Evolutionary conservation across 208 protist genomes (phyloP).

Genomic region (Trypanosoma brucei): DNA sequence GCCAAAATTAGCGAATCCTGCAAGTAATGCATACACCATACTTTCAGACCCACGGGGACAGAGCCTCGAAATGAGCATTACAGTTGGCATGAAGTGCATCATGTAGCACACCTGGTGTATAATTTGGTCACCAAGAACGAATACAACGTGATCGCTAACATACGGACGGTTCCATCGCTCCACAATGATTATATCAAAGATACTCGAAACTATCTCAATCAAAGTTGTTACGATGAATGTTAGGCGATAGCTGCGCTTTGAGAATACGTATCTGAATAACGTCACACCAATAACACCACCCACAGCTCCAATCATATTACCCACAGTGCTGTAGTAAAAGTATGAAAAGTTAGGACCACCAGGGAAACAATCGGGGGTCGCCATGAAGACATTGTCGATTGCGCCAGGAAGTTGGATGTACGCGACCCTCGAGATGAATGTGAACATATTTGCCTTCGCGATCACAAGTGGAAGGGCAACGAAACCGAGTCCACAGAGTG

Average conservation of each 20-base stretch:
- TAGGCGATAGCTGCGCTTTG: slow-evolving; percentile 48
- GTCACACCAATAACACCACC: slow-evolving; percentile 55
- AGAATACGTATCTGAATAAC: slow-evolving; percentile 60
- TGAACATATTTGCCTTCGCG: slow-evolving; percentile 64
- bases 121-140: slow-evolving; percentile 60
- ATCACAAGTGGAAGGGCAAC: slow-evolving; percentile 58
- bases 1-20: slow-evolving; percentile 78
- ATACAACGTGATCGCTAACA: slow-evolving; percentile 64
- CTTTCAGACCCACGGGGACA: slow-evolving; percentile 78
- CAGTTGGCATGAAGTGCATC: slow-evolving; percentile 67
- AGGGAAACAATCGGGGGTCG: slow-evolving; percentile 29
- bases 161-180: slow-evolving; percentile 65
- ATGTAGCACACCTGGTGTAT: slow-evolving; percentile 59
- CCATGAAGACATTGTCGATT: slow-evolving; percentile 62
- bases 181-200: slow-evolving; percentile 76
- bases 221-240: slow-evolving; percentile 48
- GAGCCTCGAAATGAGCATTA: slow-evolving; percentile 75
- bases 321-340: slow-evolving; percentile 64
- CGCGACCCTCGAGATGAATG: slow-evolving; percentile 42
- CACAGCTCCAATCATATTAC: slow-evolving; percentile 39
- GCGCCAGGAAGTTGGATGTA: slow-evolving; percentile 65
- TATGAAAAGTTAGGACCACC: slow-evolving; percentile 62
- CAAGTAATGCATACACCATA: slow-evolving; percentile 80
- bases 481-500: slow-evolving; percentile 40
- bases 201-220: slow-evolving; percentile 34